Base-by-base conservation (phyloP, 116 monocot genomes). In the Trichopus zeylanicus region DNA sequence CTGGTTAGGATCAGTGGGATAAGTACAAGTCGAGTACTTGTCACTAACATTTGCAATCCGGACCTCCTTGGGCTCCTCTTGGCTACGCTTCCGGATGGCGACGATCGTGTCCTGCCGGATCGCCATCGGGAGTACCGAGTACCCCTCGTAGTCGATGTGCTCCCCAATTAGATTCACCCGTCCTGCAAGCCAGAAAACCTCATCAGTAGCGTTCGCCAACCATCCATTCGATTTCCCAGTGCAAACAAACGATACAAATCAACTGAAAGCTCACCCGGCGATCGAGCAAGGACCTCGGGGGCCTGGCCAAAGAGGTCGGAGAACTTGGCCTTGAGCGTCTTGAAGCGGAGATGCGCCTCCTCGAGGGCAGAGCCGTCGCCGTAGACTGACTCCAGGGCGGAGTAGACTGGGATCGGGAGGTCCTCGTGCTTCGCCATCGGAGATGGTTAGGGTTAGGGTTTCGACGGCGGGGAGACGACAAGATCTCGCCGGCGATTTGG, bases 91-190 rank as follows among this genome's bases (percentile, higher is more conserved):
- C 76, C 87, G 62, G 34, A 97, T 91, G 20, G 84, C 97, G 6
- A 97, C 61, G 30, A 97, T 84, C 16, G 84, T 87, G 57, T 97
- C 97, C 82, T 91, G 97, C 66, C 91, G 65, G 15, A 97, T 97
- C 3, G 97, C 97, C 97, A 97, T 97, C 20, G 97, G 97, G 19
- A 97, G 71, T 60, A 97, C 97, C 64, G 97, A 91, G 79, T 91
- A 97, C 11, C 97, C 97, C 72, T 97, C 97, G 54, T 97, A 97
- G 48, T 97, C 97, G 26, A 97, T 97, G 57, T 97, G 97, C 73
- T 97, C 97, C 11, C 97, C 97, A 20, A 97, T 97, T 63, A 97
- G 64, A 65, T 97, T 97, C 64, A 97, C 97, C 39, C 97, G 68
- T 23, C 95, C 94, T 94, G 53, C 57, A 56, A 56, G 48, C 16